A percentile compares a stretch with the other conserved stretches of the same genome.
These are phyloP conservation scores for Vaccinium vitisidaea DNA, from an alignment of 148 eudicot genomes.

Conservation along the genomic window DNA sequence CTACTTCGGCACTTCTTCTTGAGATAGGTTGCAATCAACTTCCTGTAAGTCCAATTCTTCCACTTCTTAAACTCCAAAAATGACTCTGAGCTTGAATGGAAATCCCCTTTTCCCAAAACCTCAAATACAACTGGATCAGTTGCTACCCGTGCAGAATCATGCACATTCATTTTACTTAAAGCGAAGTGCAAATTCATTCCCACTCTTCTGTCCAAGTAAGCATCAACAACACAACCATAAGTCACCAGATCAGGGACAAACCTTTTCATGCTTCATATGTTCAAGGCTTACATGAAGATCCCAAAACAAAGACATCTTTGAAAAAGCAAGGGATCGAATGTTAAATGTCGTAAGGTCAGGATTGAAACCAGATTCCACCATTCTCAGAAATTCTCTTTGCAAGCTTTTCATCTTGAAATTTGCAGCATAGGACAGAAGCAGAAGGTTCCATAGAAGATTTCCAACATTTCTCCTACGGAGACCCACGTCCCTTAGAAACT, in stretches of 20 bases:
- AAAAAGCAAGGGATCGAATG: slow-evolving; percentile 71
- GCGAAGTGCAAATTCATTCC: slow-evolving; percentile 78
- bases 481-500: slow-evolving; percentile 74
- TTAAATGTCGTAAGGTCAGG: slow-evolving; percentile 83
- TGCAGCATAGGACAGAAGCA: slow-evolving; percentile 84
- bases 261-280: slow-evolving; percentile 70
- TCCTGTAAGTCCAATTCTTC: slow-evolving; percentile 70
- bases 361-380: slow-evolving; percentile 73
- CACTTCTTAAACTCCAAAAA: slow-evolving; percentile 65
- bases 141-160: slow-evolving; percentile 41
- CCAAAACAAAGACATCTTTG: slow-evolving; percentile 86
- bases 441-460: slow-evolving; percentile 85
- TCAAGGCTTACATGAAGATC: slow-evolving; percentile 88
- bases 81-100: slow-evolving; percentile 67
- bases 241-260: slow-evolving; percentile 91
- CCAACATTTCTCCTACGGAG: slow-evolving; percentile 77
- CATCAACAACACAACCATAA: slow-evolving; percentile 90
- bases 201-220: slow-evolving; percentile 73
- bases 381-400: slow-evolving; percentile 76
- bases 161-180: slow-evolving; percentile 51
- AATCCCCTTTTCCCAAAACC: slow-evolving; percentile 85
- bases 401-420: slow-evolving; percentile 94
- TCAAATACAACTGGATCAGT: slow-evolving; percentile 76
- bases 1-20: slow-evolving; percentile 71
- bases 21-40: slow-evolving; percentile 56